Evolutionary conservation across 805 yeast species (phyloP).

Genomic region (Cyberlindnera petersonii): DNA sequence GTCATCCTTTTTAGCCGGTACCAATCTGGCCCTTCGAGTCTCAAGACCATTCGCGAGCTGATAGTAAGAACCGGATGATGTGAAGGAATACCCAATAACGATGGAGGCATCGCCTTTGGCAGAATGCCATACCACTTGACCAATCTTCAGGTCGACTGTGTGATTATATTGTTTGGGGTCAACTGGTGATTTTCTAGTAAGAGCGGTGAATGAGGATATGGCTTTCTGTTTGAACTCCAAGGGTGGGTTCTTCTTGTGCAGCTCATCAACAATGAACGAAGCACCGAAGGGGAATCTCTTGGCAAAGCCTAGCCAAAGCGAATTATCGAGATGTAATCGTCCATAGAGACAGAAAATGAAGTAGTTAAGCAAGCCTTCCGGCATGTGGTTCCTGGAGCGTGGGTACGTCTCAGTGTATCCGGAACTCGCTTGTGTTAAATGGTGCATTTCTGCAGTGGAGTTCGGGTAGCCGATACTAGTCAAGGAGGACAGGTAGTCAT

Average conservation of each 20-base stretch:
- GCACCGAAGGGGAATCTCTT: conserved; percentile 13
- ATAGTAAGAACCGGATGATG: conserved; percentile 7
- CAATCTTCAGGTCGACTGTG: too few species aligned
- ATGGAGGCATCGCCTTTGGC: conserved; percentile 10
- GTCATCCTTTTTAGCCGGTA: not conserved
- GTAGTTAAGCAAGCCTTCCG: conserved; percentile 7
- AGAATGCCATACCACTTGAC: conserved; percentile 13
- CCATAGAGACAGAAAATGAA: conserved; percentile 3
- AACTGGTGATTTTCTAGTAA: not conserved
- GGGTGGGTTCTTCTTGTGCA: not conserved
- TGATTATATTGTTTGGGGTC: too few species aligned
- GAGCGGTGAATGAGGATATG: conserved; percentile 2
- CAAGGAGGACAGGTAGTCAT: conserved; percentile 1
- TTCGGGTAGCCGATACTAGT: too few species aligned
- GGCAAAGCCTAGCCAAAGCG: conserved; percentile 3
- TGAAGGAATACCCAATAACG: conserved; percentile 3
- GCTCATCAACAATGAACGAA: conserved; percentile 9
- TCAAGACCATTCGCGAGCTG: conserved; percentile 11
- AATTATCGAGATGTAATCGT: not conserved
- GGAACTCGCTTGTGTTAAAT: conserved; percentile 3
- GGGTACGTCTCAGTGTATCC: conserved; percentile 11
- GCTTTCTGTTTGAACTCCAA: conserved; percentile 10
- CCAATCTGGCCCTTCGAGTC: conserved; percentile 7
- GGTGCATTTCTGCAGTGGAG: conserved; percentile 8
- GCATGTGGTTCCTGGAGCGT: conserved; percentile 13